Evolutionary conservation across 2,329 filamentous ascomycete genomes (phyloP).

Genomic region (Hypoxylon sp.): DNA sequence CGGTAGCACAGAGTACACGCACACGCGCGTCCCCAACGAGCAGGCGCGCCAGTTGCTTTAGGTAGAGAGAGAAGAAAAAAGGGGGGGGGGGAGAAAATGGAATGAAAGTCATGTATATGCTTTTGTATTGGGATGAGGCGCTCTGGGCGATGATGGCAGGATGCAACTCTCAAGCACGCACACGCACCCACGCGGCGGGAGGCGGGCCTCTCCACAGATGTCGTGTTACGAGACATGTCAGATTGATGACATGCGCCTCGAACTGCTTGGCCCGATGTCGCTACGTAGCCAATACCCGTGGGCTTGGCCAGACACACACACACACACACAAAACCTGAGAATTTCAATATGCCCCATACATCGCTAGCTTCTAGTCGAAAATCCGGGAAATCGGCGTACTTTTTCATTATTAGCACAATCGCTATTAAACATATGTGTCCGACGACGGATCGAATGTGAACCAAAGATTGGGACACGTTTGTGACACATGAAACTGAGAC

Average conservation of each 20-base stretch:
- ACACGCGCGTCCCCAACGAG: neutral
- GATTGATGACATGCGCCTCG: slow-evolving; percentile 46
- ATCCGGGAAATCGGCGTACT: neutral
- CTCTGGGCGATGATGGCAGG: slow-evolving; percentile 37
- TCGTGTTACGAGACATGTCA: slow-evolving; percentile 50
- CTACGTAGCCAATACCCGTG: slow-evolving; percentile 25
- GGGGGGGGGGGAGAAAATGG: neutral
- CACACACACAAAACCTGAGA: slow-evolving; percentile 1
- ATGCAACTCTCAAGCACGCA: slow-evolving; percentile 33
- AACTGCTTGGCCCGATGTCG: slow-evolving; percentile 36
- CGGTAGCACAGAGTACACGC: slow-evolving; percentile 22
- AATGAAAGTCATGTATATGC: slow-evolving; percentile 5
- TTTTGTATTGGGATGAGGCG: slow-evolving; percentile 39
- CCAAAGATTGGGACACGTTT: slow-evolving; percentile 1
- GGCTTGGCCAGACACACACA: slow-evolving; percentile 8
- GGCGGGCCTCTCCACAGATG: slow-evolving; percentile 43
- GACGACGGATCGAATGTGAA: slow-evolving; percentile 8
- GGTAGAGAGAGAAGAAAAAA: no score
- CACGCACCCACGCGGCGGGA: slow-evolving; percentile 42
- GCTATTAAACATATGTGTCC: neutral
- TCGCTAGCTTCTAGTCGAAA: neutral
- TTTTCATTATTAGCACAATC: neutral
- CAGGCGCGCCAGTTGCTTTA: slow-evolving; percentile 1
- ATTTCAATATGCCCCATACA: neutral
- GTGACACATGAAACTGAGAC: slow-evolving; percentile 37